Evolutionary conservation across 805 yeast species (phyloP).

Genomic region (Saccharomycopsis fodiens): DNA sequence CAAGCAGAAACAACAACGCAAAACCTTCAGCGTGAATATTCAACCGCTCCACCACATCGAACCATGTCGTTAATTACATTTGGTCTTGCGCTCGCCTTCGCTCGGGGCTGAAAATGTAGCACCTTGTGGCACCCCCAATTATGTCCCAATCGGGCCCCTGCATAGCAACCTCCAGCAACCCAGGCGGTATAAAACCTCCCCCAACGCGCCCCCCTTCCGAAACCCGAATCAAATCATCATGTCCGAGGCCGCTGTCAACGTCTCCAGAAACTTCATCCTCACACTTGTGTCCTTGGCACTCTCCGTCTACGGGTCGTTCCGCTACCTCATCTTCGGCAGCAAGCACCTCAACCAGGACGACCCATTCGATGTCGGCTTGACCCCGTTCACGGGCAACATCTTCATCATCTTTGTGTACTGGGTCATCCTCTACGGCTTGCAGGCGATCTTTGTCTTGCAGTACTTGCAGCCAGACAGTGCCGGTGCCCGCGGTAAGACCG

Average conservation of each 20-base stretch:
- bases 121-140: neutral
- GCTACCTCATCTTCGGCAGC: slow-evolving; percentile 48
- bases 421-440: slow-evolving; percentile 46
- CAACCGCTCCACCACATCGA: too few species aligned
- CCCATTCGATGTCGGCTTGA: slow-evolving; percentile 44
- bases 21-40: too few species aligned
- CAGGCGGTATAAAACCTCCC: neutral
- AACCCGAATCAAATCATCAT: neutral
- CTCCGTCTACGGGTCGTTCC: slow-evolving; percentile 47
- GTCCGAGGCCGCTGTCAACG: slow-evolving; percentile 1
- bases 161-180: neutral
- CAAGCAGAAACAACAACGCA: too few species aligned
- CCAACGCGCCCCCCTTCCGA: neutral
- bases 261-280: slow-evolving; percentile 23
- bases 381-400: slow-evolving; percentile 63
- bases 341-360: slow-evolving; percentile 30
- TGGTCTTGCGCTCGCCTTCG: too few species aligned
- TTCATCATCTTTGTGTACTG: slow-evolving; percentile 48
- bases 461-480: slow-evolving; percentile 31
- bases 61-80: too few species aligned
- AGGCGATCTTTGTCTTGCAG: slow-evolving; percentile 42
- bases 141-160: neutral
- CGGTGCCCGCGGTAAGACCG: slow-evolving; percentile 25
- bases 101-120: too few species aligned
- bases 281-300: slow-evolving; percentile 48